Percentiles rank a stretch among this genome's conserved stretches.
These are phyloP conservation scores for Metahyphopichia silvanorum DNA, from an alignment of 805 yeast genomes.

Conservation along the genomic window DNA sequence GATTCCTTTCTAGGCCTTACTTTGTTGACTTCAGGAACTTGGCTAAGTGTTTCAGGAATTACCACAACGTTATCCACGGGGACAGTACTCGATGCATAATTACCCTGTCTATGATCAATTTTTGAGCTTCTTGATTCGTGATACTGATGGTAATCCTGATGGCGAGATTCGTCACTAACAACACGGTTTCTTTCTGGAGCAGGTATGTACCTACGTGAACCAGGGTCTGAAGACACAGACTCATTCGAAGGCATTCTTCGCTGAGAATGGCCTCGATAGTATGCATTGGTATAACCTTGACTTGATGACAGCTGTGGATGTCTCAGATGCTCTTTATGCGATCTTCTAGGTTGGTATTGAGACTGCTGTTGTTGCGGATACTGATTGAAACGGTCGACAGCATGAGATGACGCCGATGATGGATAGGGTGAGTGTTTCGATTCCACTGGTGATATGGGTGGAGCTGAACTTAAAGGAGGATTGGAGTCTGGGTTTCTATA, in stretches of 20 bases:
- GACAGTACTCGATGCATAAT: neutral
- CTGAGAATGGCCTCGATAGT: neutral
- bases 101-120: neutral
- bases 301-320: neutral
- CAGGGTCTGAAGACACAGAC: too few species aligned
- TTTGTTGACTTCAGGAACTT: too few species aligned
- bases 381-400: too few species aligned
- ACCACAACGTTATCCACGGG: too few species aligned
- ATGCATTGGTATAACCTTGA: neutral
- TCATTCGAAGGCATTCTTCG: neutral
- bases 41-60: too few species aligned
- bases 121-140: neutral
- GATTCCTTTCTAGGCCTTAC: too few species aligned
- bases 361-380: neutral
- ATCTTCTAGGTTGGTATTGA: neutral
- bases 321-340: too few species aligned
- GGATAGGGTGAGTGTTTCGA: constrained; percentile 21
- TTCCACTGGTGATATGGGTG: too few species aligned
- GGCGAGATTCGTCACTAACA: too few species aligned
- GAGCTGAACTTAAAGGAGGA: constrained; percentile 1
- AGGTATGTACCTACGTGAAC: neutral
- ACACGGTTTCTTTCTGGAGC: neutral
- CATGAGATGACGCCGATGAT: constrained; percentile 9
- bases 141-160: neutral
- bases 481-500: constrained; percentile 24